phyloP scores from a whole-genome alignment of 2,329 filamentous ascomycete genomes.

The Colletotrichum spaethianum region DNA sequence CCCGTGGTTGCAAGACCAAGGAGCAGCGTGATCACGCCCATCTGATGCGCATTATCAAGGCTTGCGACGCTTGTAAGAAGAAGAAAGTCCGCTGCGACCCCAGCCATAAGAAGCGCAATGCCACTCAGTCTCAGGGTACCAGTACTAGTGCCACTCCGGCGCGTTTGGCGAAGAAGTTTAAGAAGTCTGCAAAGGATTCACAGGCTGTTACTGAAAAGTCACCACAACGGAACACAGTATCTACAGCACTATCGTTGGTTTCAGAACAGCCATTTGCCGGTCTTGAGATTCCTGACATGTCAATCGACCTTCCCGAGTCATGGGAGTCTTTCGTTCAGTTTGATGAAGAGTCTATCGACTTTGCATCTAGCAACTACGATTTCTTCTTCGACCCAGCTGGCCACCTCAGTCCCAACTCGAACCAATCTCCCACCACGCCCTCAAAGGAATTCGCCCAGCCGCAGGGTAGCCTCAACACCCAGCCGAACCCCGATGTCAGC shows the following conservation, averaged over 20 bases:
- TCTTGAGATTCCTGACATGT: constrained; percentile 42
- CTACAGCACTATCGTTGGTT: constrained; percentile 33
- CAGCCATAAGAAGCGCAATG: constrained; percentile 67
- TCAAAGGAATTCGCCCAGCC: constrained; percentile 46
- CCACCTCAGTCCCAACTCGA: constrained; percentile 56
- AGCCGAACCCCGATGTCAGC: constrained; percentile 22
- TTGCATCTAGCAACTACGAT: constrained; percentile 58
- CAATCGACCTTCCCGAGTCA: constrained; percentile 45
- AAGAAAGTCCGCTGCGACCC: constrained; percentile 77
- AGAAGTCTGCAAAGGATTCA: constrained; percentile 47
- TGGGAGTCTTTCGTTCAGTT: constrained; percentile 65
- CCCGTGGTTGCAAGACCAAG: constrained; percentile 75
- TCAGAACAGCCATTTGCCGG: constrained; percentile 41
- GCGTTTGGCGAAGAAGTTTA: constrained; percentile 61
- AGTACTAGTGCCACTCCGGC: constrained; percentile 39
- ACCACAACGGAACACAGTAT: background rate
- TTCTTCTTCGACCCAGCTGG: constrained; percentile 61
- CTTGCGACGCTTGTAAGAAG: constrained; percentile 73
- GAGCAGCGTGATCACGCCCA: constrained; percentile 78
- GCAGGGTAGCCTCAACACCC: background rate
- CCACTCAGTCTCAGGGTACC: constrained; percentile 50
- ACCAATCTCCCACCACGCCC: constrained; percentile 51
- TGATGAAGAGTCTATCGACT: constrained; percentile 53
- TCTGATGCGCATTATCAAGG: constrained; percentile 77
- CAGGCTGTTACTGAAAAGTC: background rate